These are phyloP conservation scores for Blattamonas nauphoetae DNA, from an alignment of 78 protist genomes.

Conservation along the genomic window DNA sequence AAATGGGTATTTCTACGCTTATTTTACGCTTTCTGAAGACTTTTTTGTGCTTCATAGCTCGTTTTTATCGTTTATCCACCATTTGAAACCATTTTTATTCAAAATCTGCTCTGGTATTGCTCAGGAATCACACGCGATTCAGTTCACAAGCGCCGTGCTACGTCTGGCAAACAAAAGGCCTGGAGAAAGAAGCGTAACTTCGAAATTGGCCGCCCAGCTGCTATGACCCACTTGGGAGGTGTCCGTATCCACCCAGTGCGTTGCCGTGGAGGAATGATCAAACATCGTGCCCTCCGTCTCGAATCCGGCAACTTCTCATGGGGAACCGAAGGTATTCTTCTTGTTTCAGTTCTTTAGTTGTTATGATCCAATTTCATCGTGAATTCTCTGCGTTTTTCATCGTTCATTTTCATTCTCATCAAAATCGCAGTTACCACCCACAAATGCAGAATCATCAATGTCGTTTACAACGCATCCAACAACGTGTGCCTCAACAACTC, in stretches of 20 bases:
- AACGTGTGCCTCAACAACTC: constrained; percentile 83
- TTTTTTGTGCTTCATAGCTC: too few relatives aligned
- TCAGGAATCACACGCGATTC: constrained; percentile 71
- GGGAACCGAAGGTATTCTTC: constrained; percentile 65
- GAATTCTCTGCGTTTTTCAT: background rate
- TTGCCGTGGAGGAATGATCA: constrained; percentile 87
- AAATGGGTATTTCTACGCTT: too few relatives aligned
- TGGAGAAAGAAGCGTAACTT: constrained; percentile 80
- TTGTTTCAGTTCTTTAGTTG: too few relatives aligned
- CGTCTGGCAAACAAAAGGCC: constrained; percentile 63
- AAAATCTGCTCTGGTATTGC: too few relatives aligned
- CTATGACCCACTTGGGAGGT: constrained; percentile 87
- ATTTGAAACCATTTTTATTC: too few relatives aligned
- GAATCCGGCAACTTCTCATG: constrained; percentile 92
- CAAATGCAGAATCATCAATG: constrained; percentile 80
- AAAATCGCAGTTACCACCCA: constrained; percentile 35
- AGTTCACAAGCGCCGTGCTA: constrained; percentile 73
- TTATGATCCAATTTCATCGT: background rate
- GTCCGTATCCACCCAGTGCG: constrained; percentile 82
- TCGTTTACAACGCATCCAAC: too few relatives aligned
- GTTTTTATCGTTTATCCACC: too few relatives aligned
- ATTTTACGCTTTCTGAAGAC: too few relatives aligned
- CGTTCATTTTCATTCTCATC: too few relatives aligned
- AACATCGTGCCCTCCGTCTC: constrained; percentile 96
- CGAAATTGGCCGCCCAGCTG: constrained; percentile 88